Evolutionary conservation across 2,329 filamentous ascomycete species (phyloP).

Genomic region (Exophiala calicioides): DNA sequence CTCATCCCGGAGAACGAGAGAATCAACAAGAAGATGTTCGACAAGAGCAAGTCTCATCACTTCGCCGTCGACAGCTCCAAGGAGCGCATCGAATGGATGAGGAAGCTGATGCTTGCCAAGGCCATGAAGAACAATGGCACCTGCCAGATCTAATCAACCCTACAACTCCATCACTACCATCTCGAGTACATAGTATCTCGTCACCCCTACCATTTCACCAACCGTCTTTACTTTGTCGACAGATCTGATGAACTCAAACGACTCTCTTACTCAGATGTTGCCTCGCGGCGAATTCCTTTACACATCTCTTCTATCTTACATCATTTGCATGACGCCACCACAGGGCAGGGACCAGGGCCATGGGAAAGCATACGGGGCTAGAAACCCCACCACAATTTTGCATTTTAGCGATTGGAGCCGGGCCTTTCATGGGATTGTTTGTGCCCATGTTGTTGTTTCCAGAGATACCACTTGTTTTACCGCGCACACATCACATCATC

Average conservation of each 20-base stretch:
- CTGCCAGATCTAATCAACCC: slow-evolving; percentile 16
- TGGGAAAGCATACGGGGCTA: too few relatives aligned
- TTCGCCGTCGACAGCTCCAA: slow-evolving; percentile 87
- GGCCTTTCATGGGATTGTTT: not conserved
- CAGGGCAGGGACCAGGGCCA: too few relatives aligned
- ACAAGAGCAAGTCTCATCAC: slow-evolving; percentile 78
- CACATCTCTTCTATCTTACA: slow-evolving; percentile 3
- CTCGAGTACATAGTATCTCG: too few relatives aligned
- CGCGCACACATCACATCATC: not conserved
- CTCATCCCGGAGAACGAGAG: slow-evolving; percentile 46
- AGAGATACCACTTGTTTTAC: slow-evolving; percentile 5
- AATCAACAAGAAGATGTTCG: slow-evolving; percentile 42
- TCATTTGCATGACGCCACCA: not conserved
- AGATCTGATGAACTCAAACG: slow-evolving; percentile 7
- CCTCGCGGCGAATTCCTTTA: slow-evolving; percentile 25
- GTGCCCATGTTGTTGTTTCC: too few relatives aligned
- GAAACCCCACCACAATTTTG: too few relatives aligned
- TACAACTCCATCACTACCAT: not conserved
- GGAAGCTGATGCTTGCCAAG: slow-evolving; percentile 50
- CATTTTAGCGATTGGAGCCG: not conserved
- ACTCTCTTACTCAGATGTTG: slow-evolving; percentile 25
- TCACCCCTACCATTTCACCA: too few relatives aligned
- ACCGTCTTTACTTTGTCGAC: slow-evolving; percentile 7
- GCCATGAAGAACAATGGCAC: slow-evolving; percentile 33
- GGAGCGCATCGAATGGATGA: slow-evolving; percentile 87